Conservation (phyloP, 257 asterid species). For the Solanum rostratum region DNA sequence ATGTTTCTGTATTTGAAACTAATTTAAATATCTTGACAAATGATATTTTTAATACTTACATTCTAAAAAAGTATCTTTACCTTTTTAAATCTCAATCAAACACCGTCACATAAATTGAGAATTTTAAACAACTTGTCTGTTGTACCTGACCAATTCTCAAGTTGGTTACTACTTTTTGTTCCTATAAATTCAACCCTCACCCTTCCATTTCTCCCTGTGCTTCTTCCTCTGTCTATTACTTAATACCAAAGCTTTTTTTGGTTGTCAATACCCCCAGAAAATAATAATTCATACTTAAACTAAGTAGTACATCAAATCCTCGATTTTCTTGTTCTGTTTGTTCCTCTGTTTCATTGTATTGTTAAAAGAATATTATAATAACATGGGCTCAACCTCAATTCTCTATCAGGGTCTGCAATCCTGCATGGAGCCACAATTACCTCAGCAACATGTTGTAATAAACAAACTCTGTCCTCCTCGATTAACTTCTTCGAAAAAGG, state of each 20-base stretch:
- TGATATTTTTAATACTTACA: neutral
- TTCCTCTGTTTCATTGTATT: neutral
- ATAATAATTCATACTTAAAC: neutral
- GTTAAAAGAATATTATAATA: too few species aligned
- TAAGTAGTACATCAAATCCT: neutral
- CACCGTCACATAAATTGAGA: too few species aligned
- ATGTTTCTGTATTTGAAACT: neutral
- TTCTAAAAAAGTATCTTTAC: neutral
- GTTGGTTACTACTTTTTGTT: neutral
- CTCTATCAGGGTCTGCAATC: neutral
- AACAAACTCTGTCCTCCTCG: neutral
- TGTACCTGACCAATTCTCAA: neutral
- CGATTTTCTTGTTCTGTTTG: neutral
- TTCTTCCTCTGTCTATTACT: neutral
- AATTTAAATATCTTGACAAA: neutral
- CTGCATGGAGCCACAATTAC: neutral
- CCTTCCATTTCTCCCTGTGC: neutral
- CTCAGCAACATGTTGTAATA: neutral
- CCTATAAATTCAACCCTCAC: neutral
- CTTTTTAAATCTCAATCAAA: neutral
- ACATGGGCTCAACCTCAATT: neutral
- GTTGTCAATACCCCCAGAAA: neutral
- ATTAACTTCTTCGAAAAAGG: neutral
- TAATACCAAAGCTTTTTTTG: neutral
- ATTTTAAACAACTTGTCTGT: neutral